Evolutionary conservation across 2,329 filamentous ascomycete species (phyloP), one percentile per base, ranked within the genome.

Genomic region (Graphiopsis chlorocephala): DNA sequence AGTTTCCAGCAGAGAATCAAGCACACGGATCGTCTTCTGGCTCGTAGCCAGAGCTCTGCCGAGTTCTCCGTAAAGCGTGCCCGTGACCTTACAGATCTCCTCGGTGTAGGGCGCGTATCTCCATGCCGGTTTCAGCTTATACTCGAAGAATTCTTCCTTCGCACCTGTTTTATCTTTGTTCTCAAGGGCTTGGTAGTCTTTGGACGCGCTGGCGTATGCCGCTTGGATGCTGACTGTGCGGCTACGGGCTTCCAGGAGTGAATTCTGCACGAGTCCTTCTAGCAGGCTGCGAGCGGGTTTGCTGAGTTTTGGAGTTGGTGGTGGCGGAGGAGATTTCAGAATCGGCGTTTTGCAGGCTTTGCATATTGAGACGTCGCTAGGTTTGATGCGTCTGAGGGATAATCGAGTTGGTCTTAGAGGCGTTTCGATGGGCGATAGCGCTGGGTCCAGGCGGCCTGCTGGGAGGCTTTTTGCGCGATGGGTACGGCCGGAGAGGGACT

Each of bases 281-380:
- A 61, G 58, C 1, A 7, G 14, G 17, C n/a, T 50, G 12, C 45
- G 11, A 7, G 28, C 45, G 2, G 42, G 42, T 2, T n/a, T 17
- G 29, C 23, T 42, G 17, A 42, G 14, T 25, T 62, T 55, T 11
- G 35, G 48, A 4, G 33, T 53, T 0, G 25, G 25, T 20, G 31
- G 47, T 29, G 60, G 29, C 17, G 33, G 31, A 14, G 60, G 31
- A 2, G 45, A 17, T 28, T 53, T 61, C 6, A 52, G 29, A 15
- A 62, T 55, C 10, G 48, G 60, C 8, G 25, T 26, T 11, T 45
- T 55, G 60, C 60, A 62, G 4, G 60, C 31, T 55, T 53, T 55
- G 33, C 60, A 55, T 17, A 55, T 26, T 8, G 23, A 26, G 14
- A 45, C 14, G 17, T 53, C 53, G 35, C 23, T 45, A 11, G 60